Base-by-base conservation (phyloP, 768 basidiomycete species). In the Amyloporia xantha region DNA sequence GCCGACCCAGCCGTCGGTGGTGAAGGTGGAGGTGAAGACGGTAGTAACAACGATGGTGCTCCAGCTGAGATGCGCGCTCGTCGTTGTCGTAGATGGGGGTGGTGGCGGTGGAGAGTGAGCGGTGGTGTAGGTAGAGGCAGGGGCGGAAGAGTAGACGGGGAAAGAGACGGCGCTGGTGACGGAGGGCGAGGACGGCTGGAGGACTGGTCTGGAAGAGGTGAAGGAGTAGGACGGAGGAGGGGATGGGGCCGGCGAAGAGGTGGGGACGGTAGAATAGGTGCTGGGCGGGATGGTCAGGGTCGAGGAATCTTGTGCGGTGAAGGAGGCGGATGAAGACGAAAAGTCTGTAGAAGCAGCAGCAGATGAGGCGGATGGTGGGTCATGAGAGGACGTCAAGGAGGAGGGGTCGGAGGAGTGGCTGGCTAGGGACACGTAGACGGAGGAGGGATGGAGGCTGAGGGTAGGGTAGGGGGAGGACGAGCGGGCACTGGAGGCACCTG, bases 21-120 rank as follows among this genome's bases (percentile, higher is more conserved):
- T 46, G 26, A 42, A 48, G n/a, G 51, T 52, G n/a, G 60, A 54
- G 35, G 52, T 51, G 35, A 40, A 33, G 15, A 54, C 46, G 12
- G 51, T 46, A 3, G 56, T 57, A 0, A 45, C 52, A 23, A 48
- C 47, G 35, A 51, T 20, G 2, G 50, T 52, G 5, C 47, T 54
- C 26, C 15, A 13, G 21, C 15, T 12, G 41, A 40, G 2, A 9
- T 42, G 47, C 15, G 35, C 11, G 35, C 48, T 48, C n/a, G 33
- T 45, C 25, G 40, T 36, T 17, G 42, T 33, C 26, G 37, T 13
- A 0, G 47, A 20, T n/a, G 43, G 19, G 43, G 30, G 19, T 7
- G 36, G 9, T 2, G 51, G 28, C 2, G 48, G 28, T 13, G 47
- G 49, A 13, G 45, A 38, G 6, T 50, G 43, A n/a, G 44, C 36